Percentiles rank a stretch among this genome's conserved stretches.
Evolutionary conservation across 208 protist genomes (phyloP).

Genomic region (Wallacemonas rigidus): DNA sequence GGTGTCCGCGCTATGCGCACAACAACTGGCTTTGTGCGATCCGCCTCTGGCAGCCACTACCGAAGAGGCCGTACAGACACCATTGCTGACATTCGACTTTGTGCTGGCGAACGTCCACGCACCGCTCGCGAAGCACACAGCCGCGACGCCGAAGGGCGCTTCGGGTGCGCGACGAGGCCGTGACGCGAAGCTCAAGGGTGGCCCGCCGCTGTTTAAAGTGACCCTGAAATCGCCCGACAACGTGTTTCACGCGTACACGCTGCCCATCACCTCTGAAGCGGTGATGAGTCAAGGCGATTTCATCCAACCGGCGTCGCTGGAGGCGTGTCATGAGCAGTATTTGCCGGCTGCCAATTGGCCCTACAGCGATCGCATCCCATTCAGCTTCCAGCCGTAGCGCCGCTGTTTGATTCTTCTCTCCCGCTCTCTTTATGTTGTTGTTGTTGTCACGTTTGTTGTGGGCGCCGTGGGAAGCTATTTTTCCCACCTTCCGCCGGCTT

Average conservation of each 20-base stretch:
- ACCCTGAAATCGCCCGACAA: not conserved
- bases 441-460: not conserved
- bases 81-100: conserved; percentile 4
- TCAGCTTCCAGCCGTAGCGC: conserved; percentile 25
- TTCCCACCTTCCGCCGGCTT: no score
- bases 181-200: not conserved
- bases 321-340: conserved; percentile 39
- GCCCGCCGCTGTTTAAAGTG: conserved; percentile 7
- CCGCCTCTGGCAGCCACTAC: not conserved
- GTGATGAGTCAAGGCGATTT: conserved; percentile 7
- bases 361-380: conserved; percentile 43
- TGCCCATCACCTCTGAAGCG: not conserved
- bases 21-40: conserved; percentile 1
- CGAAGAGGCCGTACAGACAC: not conserved
- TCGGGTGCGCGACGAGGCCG: not conserved
- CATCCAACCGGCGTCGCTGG: conserved; percentile 26
- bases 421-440: not conserved
- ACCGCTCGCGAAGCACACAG: not conserved
- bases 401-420: not conserved
- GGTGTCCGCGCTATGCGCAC: conserved; percentile 1
- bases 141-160: not conserved
- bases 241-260: not conserved
- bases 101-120: not conserved
- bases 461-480: no score
- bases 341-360: conserved; percentile 38